Conservation (phyloP, 495 filamentous ascomycete genomes). For the Penicillium diatomitis region DNA sequence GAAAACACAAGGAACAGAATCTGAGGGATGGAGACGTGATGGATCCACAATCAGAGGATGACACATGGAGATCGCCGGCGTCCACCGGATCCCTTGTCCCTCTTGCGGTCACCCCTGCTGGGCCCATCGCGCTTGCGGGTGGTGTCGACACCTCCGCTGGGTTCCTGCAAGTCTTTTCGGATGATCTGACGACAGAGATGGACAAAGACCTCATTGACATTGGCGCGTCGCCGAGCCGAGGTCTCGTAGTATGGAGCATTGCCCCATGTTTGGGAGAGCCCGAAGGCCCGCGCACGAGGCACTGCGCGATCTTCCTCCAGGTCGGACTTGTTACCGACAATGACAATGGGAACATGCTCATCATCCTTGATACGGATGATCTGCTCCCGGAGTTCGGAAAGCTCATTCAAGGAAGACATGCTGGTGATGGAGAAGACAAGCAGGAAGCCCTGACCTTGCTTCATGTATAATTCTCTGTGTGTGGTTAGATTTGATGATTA, state of each 20-base stretch:
- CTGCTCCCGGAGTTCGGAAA: constrained; percentile 83
- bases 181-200: constrained; percentile 93
- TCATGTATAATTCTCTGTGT: constrained; percentile 87
- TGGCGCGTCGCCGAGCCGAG: constrained; percentile 70
- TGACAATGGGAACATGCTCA: constrained; percentile 82
- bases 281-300: constrained; percentile 71
- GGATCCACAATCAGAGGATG: constrained; percentile 24
- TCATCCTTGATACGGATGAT: constrained; percentile 97
- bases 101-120: constrained; percentile 24
- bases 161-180: constrained; percentile 51
- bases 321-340: constrained; percentile 96
- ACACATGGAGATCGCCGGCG: constrained; percentile 34
- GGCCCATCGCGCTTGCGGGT: constrained; percentile 29
- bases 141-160: constrained; percentile 33
- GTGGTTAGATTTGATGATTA: background rate
- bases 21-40: too few species aligned
- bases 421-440: constrained; percentile 96
- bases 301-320: constrained; percentile 87
- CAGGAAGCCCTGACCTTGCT: constrained; percentile 90
- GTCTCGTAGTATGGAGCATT: constrained; percentile 93
- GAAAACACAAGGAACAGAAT: too few species aligned
- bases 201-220: constrained; percentile 92
- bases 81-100: constrained; percentile 18
- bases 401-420: constrained; percentile 73
- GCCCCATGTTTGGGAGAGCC: constrained; percentile 81